Percentiles rank a stretch among this genome's conserved stretches.
phyloP scores from a whole-genome alignment of 73 alveolate species.

The Tetrahymena borealis region DNA sequence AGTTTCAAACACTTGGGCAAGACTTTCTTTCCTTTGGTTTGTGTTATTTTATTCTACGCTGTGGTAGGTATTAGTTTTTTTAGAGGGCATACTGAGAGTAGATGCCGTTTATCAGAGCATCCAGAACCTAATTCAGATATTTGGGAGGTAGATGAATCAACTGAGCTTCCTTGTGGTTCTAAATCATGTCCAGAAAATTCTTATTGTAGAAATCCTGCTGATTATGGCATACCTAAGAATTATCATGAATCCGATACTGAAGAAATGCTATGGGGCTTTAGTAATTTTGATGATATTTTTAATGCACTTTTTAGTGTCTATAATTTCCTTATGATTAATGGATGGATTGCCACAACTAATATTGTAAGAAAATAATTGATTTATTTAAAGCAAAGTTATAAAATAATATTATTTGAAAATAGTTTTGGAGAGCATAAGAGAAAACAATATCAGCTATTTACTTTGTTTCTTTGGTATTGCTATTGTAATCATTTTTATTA shows the following conservation, averaged over 20 bases:
- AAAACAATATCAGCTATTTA: not conserved
- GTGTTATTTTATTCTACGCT: not conserved
- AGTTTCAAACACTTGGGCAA: not conserved
- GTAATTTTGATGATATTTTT: not conserved
- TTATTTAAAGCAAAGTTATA: too few relatives aligned
- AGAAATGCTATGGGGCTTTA: not conserved
- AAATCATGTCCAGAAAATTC: not conserved
- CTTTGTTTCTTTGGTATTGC: not conserved
- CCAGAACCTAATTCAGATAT: not conserved
- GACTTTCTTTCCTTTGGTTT: not conserved
- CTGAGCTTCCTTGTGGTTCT: not conserved
- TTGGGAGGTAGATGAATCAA: not conserved
- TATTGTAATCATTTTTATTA: not conserved
- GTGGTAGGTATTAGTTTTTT: not conserved
- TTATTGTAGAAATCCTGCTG: conserved; percentile 22
- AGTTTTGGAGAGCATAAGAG: not conserved
- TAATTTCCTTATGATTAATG: not conserved
- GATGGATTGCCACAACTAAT: not conserved
- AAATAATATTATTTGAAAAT: too few relatives aligned
- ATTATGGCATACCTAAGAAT: conserved; percentile 3
- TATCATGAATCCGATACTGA: conserved; percentile 2
- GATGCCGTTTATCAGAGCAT: not conserved
- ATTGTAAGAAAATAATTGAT: not conserved
- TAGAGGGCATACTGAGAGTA: not conserved
- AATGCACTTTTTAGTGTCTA: not conserved